Base-by-base conservation (phyloP, 345 rosid species). In the Theobroma cacao region DNA sequence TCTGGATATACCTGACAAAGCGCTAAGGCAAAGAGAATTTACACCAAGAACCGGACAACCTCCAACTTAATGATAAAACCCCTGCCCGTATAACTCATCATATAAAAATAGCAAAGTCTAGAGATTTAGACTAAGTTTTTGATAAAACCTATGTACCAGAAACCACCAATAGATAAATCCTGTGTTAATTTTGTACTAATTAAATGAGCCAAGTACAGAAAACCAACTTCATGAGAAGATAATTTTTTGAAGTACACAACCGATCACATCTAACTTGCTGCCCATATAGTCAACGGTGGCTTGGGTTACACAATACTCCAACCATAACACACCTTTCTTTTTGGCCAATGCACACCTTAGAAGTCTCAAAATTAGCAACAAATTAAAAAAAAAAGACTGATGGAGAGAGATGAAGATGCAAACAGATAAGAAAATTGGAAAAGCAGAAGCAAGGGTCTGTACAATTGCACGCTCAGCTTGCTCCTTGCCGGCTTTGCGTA, bases 201-300 rank as follows among this genome's bases (percentile, higher is more conserved):
- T 64, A 28, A 36, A 36, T 36, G 28, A 38, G 15, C 48, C 71
- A 65, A 65, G 10, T 65, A 22, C 38, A n/a, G 70, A 65, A 65
- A 65, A n/a, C 71, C 50, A 65, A 36, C 28, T 17, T 34, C 41
- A 36, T 64, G 20, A 36, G 5, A 36, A 65, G 18, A n/a, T 38
- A 18, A 24, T 40, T 47, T 30, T 48, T 48, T 48, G 41, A 30
- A 70, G 17, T 47, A n/a, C 75, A 18, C 60, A 36, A 56, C 76
- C 22, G 76, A 68, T 75, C 60, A 52, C 65, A 75, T 69, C 45
- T 36, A 80, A 56, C 33, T 56, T 52, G 28, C 30, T 22, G 26
- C 53, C 10, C 30, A 63, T 7, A 64, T 28, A 64, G 78, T 79
- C 77, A 45, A 76, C 62, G 38, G 59, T 58, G 8, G 78, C 76